Percentiles rank a stretch among this genome's conserved stretches.
phyloP scores from a whole-genome alignment of 1,284 basidiomycete genomes.

The Ceraceosorus bombacis region DNA sequence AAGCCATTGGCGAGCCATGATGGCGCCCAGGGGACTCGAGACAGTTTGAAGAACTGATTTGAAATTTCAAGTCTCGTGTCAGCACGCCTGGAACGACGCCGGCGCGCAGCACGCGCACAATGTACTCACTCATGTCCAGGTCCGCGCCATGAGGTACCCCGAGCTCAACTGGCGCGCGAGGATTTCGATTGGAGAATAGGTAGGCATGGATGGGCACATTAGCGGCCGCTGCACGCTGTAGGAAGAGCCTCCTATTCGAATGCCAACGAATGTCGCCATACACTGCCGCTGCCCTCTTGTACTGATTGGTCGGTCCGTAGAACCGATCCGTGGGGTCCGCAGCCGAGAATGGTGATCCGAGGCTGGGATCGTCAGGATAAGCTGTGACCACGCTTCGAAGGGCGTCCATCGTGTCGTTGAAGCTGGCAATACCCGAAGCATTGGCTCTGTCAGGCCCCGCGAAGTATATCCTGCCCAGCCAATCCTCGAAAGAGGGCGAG shows the following conservation, averaged over 20 bases:
- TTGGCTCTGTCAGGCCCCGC: background rate
- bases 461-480: slow-evolving; percentile 13
- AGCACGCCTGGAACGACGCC: no score
- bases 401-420: background rate
- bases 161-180: background rate
- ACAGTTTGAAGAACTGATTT: no score
- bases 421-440: no score
- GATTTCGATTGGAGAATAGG: background rate
- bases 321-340: background rate
- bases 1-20: slow-evolving; percentile 1
- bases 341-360: slow-evolving; percentile 8
- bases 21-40: background rate
- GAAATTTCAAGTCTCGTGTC: no score
- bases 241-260: slow-evolving; percentile 8
- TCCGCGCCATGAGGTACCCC: slow-evolving; percentile 14
- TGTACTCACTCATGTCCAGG: slow-evolving; percentile 1
- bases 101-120: background rate
- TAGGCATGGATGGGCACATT: slow-evolving; percentile 8
- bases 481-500: slow-evolving; percentile 1
- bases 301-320: slow-evolving; percentile 15
- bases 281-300: slow-evolving; percentile 13
- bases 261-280: slow-evolving; percentile 17
- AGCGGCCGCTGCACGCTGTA: background rate
- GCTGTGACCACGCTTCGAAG: background rate
- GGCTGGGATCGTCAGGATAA: slow-evolving; percentile 14